Evolutionary conservation across 2,329 filamentous ascomycete species (phyloP).

Genomic region (Paecilomyces dactylethromorphus): DNA sequence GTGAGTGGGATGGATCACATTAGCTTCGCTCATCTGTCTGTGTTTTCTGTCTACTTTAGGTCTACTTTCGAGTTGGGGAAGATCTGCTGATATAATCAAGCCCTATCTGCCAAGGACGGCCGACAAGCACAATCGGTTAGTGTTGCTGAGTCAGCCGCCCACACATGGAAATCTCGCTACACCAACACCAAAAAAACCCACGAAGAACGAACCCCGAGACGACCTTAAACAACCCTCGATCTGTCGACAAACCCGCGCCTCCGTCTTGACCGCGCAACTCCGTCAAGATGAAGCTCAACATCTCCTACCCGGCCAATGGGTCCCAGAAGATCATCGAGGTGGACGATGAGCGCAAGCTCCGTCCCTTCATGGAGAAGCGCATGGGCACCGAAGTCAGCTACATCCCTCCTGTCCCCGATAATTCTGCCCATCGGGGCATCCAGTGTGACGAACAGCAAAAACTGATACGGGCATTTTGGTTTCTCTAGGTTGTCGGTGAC

Average conservation of each 20-base stretch:
- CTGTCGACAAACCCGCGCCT: slow-evolving; percentile 38
- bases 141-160: slow-evolving; percentile 28
- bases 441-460: slow-evolving; percentile 14
- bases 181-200: slow-evolving; percentile 33
- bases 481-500: slow-evolving; percentile 73
- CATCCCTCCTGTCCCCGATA: slow-evolving; percentile 12
- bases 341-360: slow-evolving; percentile 98
- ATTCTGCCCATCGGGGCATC: slow-evolving; percentile 3
- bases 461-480: slow-evolving; percentile 25
- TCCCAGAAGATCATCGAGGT: slow-evolving; percentile 99
- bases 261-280: slow-evolving; percentile 42
- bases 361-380: slow-evolving; percentile 97
- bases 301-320: slow-evolving; percentile 96
- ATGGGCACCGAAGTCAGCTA: slow-evolving; percentile 54
- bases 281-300: slow-evolving; percentile 70
- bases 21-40: too few relatives aligned
- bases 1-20: too few relatives aligned
- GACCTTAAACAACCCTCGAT: slow-evolving; percentile 28
- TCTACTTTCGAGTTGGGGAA: background rate
- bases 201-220: slow-evolving; percentile 27
- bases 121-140: slow-evolving; percentile 17
- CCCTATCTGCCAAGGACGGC: slow-evolving; percentile 17
- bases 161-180: slow-evolving; percentile 35
- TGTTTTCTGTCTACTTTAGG: too few relatives aligned
- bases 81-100: slow-evolving; percentile 16